phyloP scores from a whole-genome alignment of 179 eudicot genomes.

The Corrigiola litoralis region DNA sequence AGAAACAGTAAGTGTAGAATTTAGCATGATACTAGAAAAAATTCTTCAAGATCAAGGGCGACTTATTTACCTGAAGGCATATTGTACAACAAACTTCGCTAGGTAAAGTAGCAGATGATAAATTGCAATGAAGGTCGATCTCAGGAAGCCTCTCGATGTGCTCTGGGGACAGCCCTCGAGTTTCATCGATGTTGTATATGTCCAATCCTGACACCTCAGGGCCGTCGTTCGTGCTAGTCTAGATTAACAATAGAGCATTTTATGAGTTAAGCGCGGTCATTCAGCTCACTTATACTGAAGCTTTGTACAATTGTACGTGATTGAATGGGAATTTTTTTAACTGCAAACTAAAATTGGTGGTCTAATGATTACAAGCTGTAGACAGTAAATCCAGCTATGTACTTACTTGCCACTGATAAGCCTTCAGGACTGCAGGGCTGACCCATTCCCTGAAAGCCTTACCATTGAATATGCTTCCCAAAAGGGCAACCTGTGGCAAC shows the following conservation, averaged over 20 bases:
- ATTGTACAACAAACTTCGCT: constrained; percentile 40
- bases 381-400: neutral
- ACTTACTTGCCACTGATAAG: constrained; percentile 84
- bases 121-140: constrained; percentile 9
- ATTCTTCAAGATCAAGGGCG: too few species aligned
- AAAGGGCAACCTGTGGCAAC: constrained; percentile 34
- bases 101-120: neutral
- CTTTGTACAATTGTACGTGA: too few species aligned
- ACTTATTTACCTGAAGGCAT: constrained; percentile 63
- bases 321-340: too few species aligned
- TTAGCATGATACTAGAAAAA: neutral
- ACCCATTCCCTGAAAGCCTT: constrained; percentile 86
- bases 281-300: too few species aligned
- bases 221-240: constrained; percentile 50
- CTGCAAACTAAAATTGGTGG: too few species aligned
- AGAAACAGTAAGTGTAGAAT: neutral
- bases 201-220: constrained; percentile 33
- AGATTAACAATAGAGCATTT: neutral
- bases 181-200: constrained; percentile 39
- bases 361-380: too few species aligned
- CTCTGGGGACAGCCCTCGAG: constrained; percentile 46
- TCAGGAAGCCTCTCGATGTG: constrained; percentile 44
- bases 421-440: constrained; percentile 79
- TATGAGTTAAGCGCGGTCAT: neutral
- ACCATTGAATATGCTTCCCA: constrained; percentile 62